phyloP scores from a whole-genome alignment of 495 filamentous ascomycete species.

The Annulohypoxylon moriforme region DNA sequence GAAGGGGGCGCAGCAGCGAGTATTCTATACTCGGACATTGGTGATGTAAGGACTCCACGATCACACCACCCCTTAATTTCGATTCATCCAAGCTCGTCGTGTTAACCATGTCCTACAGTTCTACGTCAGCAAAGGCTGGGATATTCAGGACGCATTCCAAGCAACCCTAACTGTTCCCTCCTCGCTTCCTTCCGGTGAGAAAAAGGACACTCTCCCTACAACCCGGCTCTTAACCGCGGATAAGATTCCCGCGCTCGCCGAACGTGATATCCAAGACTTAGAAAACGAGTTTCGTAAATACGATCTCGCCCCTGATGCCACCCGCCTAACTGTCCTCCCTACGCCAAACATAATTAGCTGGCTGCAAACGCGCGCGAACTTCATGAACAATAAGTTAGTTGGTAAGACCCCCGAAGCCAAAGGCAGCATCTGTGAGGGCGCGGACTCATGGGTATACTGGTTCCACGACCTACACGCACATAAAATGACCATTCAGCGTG shows the following conservation, averaged over 20 bases:
- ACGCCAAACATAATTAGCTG: conserved; percentile 25
- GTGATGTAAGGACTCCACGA: conserved; percentile 25
- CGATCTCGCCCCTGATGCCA: neutral
- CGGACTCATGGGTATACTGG: conserved; percentile 43
- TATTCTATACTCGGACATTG: conserved; percentile 44
- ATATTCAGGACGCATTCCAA: conserved; percentile 27
- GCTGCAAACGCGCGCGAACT: conserved; percentile 28
- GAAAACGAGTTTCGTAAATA: conserved; percentile 8
- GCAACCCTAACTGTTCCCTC: conserved; percentile 19
- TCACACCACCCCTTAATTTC: neutral
- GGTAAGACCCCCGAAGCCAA: conserved; percentile 16
- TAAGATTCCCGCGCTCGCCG: conserved; percentile 34
- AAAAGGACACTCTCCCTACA: neutral
- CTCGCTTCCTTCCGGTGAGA: neutral
- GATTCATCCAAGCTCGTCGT: too few relatives aligned
- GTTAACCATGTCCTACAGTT: conserved; percentile 14
- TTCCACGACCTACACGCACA: conserved; percentile 22
- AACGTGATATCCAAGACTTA: conserved; percentile 20
- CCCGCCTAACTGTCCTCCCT: conserved; percentile 26
- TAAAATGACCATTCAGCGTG: conserved; percentile 29
- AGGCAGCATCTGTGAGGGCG: conserved; percentile 38
- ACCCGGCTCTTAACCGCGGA: conserved; percentile 20
- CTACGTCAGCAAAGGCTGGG: conserved; percentile 41
- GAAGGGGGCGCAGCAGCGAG: conserved; percentile 36
- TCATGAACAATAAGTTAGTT: conserved; percentile 6